A percentile compares a stretch with the other conserved stretches of the same genome.
These are phyloP conservation scores for Spathaspora girioi DNA, from an alignment of 805 yeast genomes.

Conservation along the genomic window DNA sequence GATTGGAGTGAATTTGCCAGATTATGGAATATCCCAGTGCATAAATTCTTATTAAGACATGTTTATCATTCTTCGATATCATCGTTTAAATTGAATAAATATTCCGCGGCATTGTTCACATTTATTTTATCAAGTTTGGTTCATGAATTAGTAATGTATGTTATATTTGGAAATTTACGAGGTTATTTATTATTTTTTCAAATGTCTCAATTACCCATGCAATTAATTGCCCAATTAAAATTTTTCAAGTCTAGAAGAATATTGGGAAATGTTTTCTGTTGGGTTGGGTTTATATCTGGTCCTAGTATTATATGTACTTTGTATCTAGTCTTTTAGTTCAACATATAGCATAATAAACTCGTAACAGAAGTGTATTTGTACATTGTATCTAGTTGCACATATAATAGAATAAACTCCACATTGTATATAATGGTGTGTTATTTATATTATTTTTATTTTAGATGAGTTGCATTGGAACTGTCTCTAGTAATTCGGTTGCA, in stretches of 20 bases:
- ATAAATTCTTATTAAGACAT: constrained; percentile 82
- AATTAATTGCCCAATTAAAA: constrained; percentile 56
- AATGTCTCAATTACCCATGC: constrained; percentile 83
- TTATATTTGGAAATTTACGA: constrained; percentile 72
- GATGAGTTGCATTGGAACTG: too few species aligned
- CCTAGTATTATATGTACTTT: constrained; percentile 85
- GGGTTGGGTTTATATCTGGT: constrained; percentile 89
- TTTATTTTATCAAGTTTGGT: constrained; percentile 76
- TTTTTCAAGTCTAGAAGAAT: constrained; percentile 53
- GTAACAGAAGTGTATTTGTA: too few species aligned
- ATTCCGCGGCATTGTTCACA: constrained; percentile 71
- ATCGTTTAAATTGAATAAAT: constrained; percentile 61
- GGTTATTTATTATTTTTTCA: constrained; percentile 80
- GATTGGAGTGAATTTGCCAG: constrained; percentile 93
- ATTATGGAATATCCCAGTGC: constrained; percentile 94
- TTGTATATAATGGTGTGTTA: too few species aligned
- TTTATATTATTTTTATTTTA: too few species aligned
- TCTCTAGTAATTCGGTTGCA: too few species aligned
- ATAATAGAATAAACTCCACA: too few species aligned
- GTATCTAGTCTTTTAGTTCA: constrained; percentile 64
- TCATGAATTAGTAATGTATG: constrained; percentile 92
- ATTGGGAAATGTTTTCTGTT: constrained; percentile 78
- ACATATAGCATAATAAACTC: neutral
- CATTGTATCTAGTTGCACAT: too few species aligned
- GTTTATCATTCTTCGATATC: constrained; percentile 90